Evolutionary conservation across 75 land plant genomes (phyloP).

Genomic region (Picea glauca): DNA sequence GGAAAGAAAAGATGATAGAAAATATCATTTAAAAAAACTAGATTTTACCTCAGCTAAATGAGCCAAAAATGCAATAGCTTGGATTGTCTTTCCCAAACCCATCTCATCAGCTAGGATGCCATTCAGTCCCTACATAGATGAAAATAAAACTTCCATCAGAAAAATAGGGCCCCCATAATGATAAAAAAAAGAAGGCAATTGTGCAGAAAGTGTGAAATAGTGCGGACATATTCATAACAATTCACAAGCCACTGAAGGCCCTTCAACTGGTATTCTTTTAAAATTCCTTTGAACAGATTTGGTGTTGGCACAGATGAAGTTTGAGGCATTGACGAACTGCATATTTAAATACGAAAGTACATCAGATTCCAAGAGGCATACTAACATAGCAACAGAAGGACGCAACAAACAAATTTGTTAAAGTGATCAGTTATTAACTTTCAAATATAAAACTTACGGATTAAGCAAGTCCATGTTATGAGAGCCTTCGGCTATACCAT

Average conservation of each 20-base stretch:
- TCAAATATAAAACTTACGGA: conserved; percentile 63
- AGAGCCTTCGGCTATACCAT: conserved; percentile 40
- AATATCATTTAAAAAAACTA: neutral
- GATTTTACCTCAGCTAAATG: conserved; percentile 33
- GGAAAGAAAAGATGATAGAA: too few species aligned
- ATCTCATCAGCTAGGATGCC: conserved; percentile 47
- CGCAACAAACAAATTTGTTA: too few species aligned
- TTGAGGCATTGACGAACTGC: conserved; percentile 94
- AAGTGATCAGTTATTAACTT: too few species aligned
- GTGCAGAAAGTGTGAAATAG: too few species aligned
- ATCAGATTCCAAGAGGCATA: too few species aligned
- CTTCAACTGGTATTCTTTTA: conserved; percentile 97
- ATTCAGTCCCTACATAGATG: conserved; percentile 36
- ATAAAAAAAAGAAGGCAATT: too few species aligned
- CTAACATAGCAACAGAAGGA: too few species aligned
- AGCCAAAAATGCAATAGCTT: conserved; percentile 44
- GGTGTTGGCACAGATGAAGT: conserved; percentile 90
- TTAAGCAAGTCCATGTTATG: conserved; percentile 76
- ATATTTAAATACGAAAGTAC: neutral
- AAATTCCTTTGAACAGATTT: conserved; percentile 71
- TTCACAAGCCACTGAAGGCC: conserved; percentile 99
- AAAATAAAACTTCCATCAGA: too few species aligned
- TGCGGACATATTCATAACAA: conserved; percentile 91
- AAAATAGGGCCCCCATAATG: too few species aligned
- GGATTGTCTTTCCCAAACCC: conserved; percentile 45